These are phyloP conservation scores for Asterophora lycoperdoides DNA, from an alignment of 768 basidiomycete species.

Conservation along the genomic window DNA sequence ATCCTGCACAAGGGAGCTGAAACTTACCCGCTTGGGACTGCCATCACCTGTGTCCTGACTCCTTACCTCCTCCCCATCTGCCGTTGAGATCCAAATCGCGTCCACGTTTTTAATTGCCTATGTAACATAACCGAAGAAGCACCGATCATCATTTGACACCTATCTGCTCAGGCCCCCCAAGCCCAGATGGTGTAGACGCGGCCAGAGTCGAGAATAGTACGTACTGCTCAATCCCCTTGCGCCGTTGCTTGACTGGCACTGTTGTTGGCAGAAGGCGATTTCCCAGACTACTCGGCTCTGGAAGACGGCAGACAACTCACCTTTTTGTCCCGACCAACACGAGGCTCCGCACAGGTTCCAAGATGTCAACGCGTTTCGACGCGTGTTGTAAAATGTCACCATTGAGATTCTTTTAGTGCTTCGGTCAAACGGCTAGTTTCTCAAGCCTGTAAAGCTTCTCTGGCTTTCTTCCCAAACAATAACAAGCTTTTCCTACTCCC, in stretches of 20 bases:
- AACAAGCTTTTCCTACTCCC: conserved; percentile 35
- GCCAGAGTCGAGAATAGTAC: conserved; percentile 16
- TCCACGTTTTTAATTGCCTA: conserved; percentile 20
- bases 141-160: conserved; percentile 20
- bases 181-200: conserved; percentile 16
- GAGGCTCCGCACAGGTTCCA: conserved; percentile 34
- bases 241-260: conserved; percentile 10
- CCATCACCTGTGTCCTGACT: background rate
- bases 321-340: conserved; percentile 26
- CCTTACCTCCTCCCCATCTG: conserved; percentile 3
- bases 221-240: conserved; percentile 12
- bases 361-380: conserved; percentile 32
- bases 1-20: conserved; percentile 14
- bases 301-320: conserved; percentile 20
- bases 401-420: conserved; percentile 17
- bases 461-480: conserved; percentile 29
- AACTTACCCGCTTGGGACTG: conserved; percentile 4
- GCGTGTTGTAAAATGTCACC: conserved; percentile 30
- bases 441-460: conserved; percentile 28
- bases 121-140: conserved; percentile 20
- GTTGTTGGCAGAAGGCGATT: conserved; percentile 10
- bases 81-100: conserved; percentile 21
- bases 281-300: conserved; percentile 6
- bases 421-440: conserved; percentile 24
- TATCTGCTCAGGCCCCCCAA: conserved; percentile 9